Evolutionary conservation across 1,284 basidiomycete species (phyloP).

Genomic region (Crucibulum parvulum): DNA sequence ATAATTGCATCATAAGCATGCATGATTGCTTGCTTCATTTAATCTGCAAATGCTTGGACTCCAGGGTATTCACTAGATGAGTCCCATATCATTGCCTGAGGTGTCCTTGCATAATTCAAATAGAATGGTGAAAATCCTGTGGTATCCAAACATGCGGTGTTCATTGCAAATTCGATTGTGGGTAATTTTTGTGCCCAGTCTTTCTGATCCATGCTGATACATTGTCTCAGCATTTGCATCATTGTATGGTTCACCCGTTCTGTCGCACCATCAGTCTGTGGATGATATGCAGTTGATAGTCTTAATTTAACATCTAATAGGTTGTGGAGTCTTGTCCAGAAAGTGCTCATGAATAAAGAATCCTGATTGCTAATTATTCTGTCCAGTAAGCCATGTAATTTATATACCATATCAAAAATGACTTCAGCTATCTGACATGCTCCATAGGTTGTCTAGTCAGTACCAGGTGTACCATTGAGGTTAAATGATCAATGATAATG

Average conservation of each 20-base stretch:
- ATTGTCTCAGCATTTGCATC: constrained; percentile 1
- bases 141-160: constrained; percentile 22
- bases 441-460: not conserved
- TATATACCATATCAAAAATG: no score
- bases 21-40: constrained; percentile 31
- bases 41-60: constrained; percentile 27
- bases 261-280: constrained; percentile 1
- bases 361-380: no score
- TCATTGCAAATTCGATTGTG: constrained; percentile 4
- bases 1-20: constrained; percentile 40
- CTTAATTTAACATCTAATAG: no score
- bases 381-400: no score
- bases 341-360: no score
- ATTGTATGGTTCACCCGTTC: constrained; percentile 4
- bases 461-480: not conserved
- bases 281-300: not conserved
- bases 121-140: constrained; percentile 39
- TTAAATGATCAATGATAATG: not conserved
- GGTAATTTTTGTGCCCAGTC: constrained; percentile 6
- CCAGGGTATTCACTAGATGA: constrained; percentile 26
- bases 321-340: no score
- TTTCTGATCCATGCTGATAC: constrained; percentile 1
- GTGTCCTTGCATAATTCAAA: constrained; percentile 34
- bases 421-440: no score
- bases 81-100: constrained; percentile 8